Evolutionary conservation across 495 filamentous ascomycete genomes (phyloP), one percentile per base, ranked within the genome.

Genomic region (Hypomontagnella submonticulosa): DNA sequence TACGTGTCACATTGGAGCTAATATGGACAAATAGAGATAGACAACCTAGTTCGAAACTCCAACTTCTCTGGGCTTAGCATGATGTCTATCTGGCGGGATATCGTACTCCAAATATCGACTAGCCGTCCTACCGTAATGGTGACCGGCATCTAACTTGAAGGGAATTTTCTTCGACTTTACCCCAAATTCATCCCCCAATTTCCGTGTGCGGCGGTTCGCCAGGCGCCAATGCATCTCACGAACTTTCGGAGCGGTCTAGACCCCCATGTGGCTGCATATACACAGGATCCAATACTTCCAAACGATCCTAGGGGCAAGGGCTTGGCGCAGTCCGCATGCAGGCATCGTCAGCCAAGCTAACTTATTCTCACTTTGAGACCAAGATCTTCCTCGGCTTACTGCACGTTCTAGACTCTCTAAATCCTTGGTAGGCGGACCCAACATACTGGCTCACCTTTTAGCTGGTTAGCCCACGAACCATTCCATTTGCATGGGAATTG

Each of bases 181-280:
- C 63, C 63, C 63, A 66, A 66, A 51, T 23, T 27, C 15, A 18
- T 30, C 43, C 49, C 44, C 56, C 48, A 66, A 66, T 66, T 66
- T 56, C 56, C 50, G 40, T 13, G 50, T 56, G 36, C 43, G 37
- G 43, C 43, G 43, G 63, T 57, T 66, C 48, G 48, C 59, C 42
- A 43, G 65, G 54, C 55, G 53, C 49, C 59, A 68, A 68, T 68
- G 65, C 49, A 59, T 63, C 49, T 68, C 65, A 59, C 54, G 65
- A 68, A 53, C 40, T 4, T 68, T 63, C 59, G 42, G 65, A 68
- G 42, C 65, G 65, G 54, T 68, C 65, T 68, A 68, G 65, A 68
- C 65, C 65, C 11, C 37, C 53, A 52, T 43, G 59, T 59, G 54
- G 59, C 65, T 59, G 65, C 65, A 63, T 6, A 38, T 23, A 47